phyloP scores from a whole-genome alignment of 2,329 filamentous ascomycete species.

The Calonectria ilicicola region DNA sequence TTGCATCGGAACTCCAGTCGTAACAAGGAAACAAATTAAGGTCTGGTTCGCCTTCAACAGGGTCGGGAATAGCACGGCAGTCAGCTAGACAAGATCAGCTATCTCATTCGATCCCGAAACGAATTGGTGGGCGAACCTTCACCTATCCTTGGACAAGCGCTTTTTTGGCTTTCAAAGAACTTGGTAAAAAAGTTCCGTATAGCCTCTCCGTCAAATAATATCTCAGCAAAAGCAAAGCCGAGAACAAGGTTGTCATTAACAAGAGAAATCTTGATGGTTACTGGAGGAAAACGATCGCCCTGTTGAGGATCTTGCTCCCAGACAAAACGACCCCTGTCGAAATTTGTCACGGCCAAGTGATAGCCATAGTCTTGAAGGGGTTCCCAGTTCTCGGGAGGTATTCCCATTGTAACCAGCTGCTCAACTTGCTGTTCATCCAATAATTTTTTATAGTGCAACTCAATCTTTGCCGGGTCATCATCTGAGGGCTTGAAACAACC shows the following conservation, averaged over 20 bases:
- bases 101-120: neutral
- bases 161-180: constrained; percentile 23
- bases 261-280: constrained; percentile 24
- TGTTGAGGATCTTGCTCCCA: neutral
- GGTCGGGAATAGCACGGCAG: constrained; percentile 16
- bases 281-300: constrained; percentile 5
- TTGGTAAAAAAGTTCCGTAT: constrained; percentile 34
- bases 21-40: constrained; percentile 27
- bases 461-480: neutral
- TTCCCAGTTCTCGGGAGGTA: neutral
- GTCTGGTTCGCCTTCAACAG: neutral
- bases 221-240: constrained; percentile 32
- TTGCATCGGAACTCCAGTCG: constrained; percentile 21
- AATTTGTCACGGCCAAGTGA: neutral
- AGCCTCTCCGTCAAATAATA: constrained; percentile 33
- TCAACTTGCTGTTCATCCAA: neutral
- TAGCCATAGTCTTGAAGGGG: neutral
- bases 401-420: neutral
- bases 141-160: neutral
- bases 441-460: constrained; percentile 18
- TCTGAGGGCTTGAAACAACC: constrained; percentile 18
- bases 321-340: constrained; percentile 17
- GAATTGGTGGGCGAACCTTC: constrained; percentile 22
- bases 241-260: constrained; percentile 19
- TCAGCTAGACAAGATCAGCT: constrained; percentile 21